These are phyloP conservation scores for Penicillium rolfsii DNA, from an alignment of 2,329 filamentous ascomycete species.

Conservation along the genomic window DNA sequence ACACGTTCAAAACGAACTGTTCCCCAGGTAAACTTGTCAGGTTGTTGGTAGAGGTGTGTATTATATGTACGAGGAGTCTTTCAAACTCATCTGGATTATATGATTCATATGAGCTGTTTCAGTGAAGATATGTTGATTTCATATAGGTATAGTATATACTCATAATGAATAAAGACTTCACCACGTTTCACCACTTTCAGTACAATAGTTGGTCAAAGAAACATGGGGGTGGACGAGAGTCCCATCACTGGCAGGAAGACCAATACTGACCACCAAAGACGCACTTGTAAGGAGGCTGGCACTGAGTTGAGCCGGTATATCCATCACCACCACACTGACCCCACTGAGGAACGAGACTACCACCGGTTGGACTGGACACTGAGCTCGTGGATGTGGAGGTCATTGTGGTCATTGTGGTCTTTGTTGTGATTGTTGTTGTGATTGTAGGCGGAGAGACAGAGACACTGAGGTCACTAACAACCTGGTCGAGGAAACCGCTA, in stretches of 20 bases:
- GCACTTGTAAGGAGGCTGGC: constrained; percentile 12
- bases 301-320: constrained; percentile 16
- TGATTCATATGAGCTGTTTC: too few relatives aligned
- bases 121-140: too few relatives aligned
- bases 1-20: too few relatives aligned
- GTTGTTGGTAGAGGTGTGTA: too few relatives aligned
- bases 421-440: constrained; percentile 29
- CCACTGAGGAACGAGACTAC: constrained; percentile 11
- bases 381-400: not conserved
- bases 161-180: too few relatives aligned
- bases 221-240: not conserved
- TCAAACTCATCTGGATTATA: too few relatives aligned
- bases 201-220: too few relatives aligned
- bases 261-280: constrained; percentile 1
- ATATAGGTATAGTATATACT: too few relatives aligned
- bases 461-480: not conserved
- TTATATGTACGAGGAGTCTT: too few relatives aligned
- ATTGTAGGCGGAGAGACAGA: not conserved
- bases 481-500: constrained; percentile 52
- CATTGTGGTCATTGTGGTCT: constrained; percentile 21
- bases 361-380: not conserved
- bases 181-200: too few relatives aligned
- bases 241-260: constrained; percentile 12
- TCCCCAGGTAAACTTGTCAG: too few relatives aligned
- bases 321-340: constrained; percentile 15